Evolutionary conservation across 1,139 yeast species (phyloP), one percentile per base, ranked within the genome.

Genomic region (Hemisphaericaspora lyxosophila): DNA sequence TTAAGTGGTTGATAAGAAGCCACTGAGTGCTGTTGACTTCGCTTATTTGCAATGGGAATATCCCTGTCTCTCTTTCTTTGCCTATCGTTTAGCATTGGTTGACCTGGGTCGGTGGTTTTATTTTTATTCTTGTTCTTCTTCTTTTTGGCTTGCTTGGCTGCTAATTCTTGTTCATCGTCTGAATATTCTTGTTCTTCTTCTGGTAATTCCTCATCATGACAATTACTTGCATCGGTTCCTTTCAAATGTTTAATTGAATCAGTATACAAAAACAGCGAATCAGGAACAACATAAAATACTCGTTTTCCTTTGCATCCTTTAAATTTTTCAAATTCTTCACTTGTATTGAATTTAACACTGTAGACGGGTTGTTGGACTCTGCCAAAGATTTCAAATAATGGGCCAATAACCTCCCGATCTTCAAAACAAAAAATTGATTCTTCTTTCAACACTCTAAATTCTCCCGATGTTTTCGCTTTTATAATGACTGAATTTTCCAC

Each of bases 181-280:
- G 96, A 87, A 50, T 83, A 92, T 53, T 92, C 97, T 57, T 88
- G 96, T 56, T 92, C 97, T 28, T 85, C 95, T 49, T 80, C 87
- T 0, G 96, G 90, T 17, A 90, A 62, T 53, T 92, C 99, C 64
- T 92, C 98, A 59, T 92, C 98, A 56, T 88, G 86, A 56, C 88
- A 82, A 50, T 92, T 92, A 53, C 95, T 85, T 0, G 98, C 98
- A 64, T 92, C 99, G 1, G 92, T 83, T 11, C 97, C 98, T 53
- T 84, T 89, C 16, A 80, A 46, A 18, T 73, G 67, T 49, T 80
- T 85, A 36, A 90, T 73, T 14, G 78, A 64, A 38, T 85, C 86
- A 0, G 97, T 90, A 45, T 82, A 79, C 11, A 86, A 67, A 60
- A 89, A 90, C 40, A 83, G 76, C 0, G 96, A 84, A 33, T 81